Evolutionary conservation across 164 flowering plant species (phyloP).

Genomic region (Liquidambar formosana): DNA sequence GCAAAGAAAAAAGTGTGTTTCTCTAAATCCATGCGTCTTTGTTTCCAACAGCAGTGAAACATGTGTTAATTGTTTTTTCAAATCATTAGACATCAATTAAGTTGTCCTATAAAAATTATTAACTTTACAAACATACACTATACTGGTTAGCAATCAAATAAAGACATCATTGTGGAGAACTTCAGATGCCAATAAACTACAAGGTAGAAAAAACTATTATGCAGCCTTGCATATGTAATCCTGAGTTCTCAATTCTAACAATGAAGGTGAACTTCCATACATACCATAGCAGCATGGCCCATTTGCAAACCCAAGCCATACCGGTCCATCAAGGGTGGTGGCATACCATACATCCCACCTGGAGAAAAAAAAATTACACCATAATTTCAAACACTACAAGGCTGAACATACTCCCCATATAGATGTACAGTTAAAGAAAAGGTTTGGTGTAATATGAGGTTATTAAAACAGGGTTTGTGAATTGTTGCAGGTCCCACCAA

Average conservation of each 20-base stretch:
- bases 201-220: background rate
- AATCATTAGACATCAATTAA: no score
- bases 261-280: constrained; percentile 8
- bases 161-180: background rate
- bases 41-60: no score
- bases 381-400: background rate
- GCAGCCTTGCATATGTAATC: background rate
- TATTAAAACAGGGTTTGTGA: background rate
- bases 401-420: no score
- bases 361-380: constrained; percentile 6
- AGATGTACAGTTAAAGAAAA: no score
- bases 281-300: constrained; percentile 77
- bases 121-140: background rate
- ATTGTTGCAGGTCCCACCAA: no score
- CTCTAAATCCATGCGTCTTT: no score
- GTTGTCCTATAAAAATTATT: no score
- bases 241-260: background rate
- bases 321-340: constrained; percentile 84
- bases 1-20: no score
- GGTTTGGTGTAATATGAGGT: no score
- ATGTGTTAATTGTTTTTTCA: no score
- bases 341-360: constrained; percentile 86
- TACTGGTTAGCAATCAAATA: background rate
- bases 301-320: constrained; percentile 80
- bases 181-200: background rate